A percentile compares a stretch with the other conserved stretches of the same genome.
phyloP scores from a whole-genome alignment of 331 rosid species.

The Rosa hybrid region DNA sequence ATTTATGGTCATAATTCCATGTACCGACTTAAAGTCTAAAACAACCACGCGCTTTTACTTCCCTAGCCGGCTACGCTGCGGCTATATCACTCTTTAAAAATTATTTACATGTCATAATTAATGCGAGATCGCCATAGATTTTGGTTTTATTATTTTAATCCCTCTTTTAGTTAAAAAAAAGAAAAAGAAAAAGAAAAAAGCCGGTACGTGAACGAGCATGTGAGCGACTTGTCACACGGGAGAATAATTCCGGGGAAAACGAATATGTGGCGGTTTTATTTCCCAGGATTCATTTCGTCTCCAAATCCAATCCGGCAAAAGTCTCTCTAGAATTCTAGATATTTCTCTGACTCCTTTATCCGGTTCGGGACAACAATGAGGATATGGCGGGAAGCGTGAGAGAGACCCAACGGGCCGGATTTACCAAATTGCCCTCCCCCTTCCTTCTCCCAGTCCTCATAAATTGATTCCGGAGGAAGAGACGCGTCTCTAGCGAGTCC shows the following conservation, averaged over 20 bases:
- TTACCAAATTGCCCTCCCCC: constrained; percentile 28
- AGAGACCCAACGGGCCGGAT: too few relatives aligned
- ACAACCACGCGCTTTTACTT: constrained; percentile 1
- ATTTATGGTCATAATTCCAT: neutral
- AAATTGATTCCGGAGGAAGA: neutral
- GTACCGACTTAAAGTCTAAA: neutral
- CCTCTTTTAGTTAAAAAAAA: neutral
- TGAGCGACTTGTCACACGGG: neutral
- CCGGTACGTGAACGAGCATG: neutral
- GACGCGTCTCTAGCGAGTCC: neutral
- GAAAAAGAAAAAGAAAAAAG: neutral
- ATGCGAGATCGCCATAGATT: neutral
- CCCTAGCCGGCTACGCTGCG: neutral
- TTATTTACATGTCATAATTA: neutral
- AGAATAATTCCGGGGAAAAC: neutral
- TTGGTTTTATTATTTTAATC: neutral
- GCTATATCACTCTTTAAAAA: neutral
- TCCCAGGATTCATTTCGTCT: neutral
- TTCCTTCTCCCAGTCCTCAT: neutral
- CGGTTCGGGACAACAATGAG: neutral
- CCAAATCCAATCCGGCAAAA: neutral
- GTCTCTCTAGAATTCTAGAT: neutral
- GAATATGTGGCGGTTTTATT: neutral
- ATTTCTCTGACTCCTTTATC: neutral
- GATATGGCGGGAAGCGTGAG: constrained; percentile 31